Base-by-base conservation (phyloP, 2,329 filamentous ascomycete genomes). In the Fusarium palustre region DNA sequence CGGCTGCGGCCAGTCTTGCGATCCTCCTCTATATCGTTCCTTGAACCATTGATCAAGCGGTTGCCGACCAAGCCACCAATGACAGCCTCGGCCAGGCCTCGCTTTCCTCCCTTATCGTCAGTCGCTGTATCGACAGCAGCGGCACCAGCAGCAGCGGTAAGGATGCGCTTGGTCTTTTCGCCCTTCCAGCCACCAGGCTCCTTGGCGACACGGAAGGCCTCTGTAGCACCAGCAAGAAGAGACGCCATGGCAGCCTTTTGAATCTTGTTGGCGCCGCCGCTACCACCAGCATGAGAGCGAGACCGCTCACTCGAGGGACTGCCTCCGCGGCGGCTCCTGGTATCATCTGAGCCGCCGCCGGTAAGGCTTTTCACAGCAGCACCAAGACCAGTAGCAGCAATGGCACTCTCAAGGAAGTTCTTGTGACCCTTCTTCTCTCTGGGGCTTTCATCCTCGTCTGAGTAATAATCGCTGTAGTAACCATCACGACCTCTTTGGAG, bases 181-280 rank as follows among this genome's bases (percentile, higher is more conserved):
- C 94, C 95, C 68, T 90, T 91, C 94, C 94, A 97, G 43, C 91
- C 88, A 56, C 95, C 95, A 4, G 93, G 92, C 67, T 96, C 92
- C 75, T 95, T 97, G 77, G 94, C 90, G 59, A 94, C 90, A 66
- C 93, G 91, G 85, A 97, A 97, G 42, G 95, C 95, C 80, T 97
- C 94, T 56, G 94, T 92, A 41, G 94, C 95, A 74, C 94, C 95
- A 31, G 95, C 94, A 47, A 97, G 87, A 39, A 97, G 85, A 22
- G 94, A 96, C 34, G 95, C 94, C 83, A 96, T 95, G 77, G 94
- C 93, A 34, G 94, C 94, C 80, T 97, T 93, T 71, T 94, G 90
- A 47, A 93, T 87, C 73, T 92, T 92, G 73, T 83, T 85, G 36
- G 83, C 80, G 15, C 77, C 83, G 59, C 85, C 82, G 43, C 39